These are phyloP conservation scores for Sparassis latifolia DNA, from an alignment of 1,284 basidiomycete genomes.

Conservation along the genomic window DNA sequence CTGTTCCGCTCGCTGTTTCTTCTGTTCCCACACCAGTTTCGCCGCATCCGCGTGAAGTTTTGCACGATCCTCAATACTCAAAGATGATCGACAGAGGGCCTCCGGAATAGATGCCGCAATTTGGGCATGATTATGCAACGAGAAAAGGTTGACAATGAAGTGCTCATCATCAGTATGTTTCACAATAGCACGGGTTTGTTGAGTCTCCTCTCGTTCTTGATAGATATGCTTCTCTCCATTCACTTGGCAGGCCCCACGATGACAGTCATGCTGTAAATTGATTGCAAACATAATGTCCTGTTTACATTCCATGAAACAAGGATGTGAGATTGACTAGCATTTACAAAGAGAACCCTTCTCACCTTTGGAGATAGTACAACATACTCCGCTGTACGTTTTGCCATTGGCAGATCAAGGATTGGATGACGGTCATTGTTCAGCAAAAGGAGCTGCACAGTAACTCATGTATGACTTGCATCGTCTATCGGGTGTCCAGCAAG, in stretches of 20 bases:
- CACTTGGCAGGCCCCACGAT: not conserved
- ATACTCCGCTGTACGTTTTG: not conserved
- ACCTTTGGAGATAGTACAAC: not conserved
- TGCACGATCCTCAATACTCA: too few species aligned
- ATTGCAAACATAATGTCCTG: slow-evolving; percentile 6
- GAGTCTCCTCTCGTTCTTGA: not conserved
- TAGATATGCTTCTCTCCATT: not conserved
- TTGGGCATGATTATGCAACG: not conserved
- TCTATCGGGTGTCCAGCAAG: too few species aligned
- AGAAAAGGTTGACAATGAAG: not conserved
- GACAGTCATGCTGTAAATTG: slow-evolving; percentile 14
- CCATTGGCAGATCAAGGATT: not conserved
- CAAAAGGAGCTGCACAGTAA: not conserved
- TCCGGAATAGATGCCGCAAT: too few species aligned
- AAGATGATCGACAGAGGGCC: too few species aligned
- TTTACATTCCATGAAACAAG: too few species aligned
- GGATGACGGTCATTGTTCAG: not conserved
- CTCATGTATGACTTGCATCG: too few species aligned
- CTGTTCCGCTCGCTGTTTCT: too few species aligned
- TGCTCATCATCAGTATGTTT: not conserved
- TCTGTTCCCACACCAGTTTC: too few species aligned
- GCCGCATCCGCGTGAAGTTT: too few species aligned
- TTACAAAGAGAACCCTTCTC: not conserved
- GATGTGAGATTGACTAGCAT: not conserved
- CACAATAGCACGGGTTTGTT: not conserved